These are phyloP conservation scores for Camelina laxa DNA, from an alignment of 345 rosid genomes.

Conservation along the genomic window DNA sequence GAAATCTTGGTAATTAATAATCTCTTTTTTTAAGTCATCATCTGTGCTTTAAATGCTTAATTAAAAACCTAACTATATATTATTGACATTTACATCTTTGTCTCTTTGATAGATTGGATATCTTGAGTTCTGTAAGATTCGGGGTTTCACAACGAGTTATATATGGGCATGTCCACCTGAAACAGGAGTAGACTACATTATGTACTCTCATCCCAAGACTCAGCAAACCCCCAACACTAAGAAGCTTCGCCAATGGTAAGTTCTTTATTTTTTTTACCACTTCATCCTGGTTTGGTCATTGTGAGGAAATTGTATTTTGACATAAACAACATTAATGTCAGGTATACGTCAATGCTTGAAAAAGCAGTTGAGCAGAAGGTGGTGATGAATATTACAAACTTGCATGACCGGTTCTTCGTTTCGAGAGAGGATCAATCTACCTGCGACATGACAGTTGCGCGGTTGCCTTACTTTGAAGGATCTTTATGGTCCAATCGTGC, in stretches of 20 bases:
- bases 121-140: constrained; percentile 87
- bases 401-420: constrained; percentile 54
- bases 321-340: constrained; percentile 34
- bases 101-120: constrained; percentile 68
- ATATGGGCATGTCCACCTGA: constrained; percentile 95
- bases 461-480: constrained; percentile 68
- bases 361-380: constrained; percentile 48
- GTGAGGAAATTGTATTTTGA: constrained; percentile 18
- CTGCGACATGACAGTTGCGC: constrained; percentile 52
- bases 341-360: constrained; percentile 52
- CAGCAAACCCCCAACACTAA: constrained; percentile 87
- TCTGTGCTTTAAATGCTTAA: constrained; percentile 9
- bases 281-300: background rate
- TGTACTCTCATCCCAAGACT: constrained; percentile 87
- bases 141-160: constrained; percentile 85
- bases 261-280: background rate
- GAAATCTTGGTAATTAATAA: constrained; percentile 67
- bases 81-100: constrained; percentile 18
- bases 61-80: background rate
- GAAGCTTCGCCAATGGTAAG: constrained; percentile 66
- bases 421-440: constrained; percentile 33
- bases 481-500: constrained; percentile 57
- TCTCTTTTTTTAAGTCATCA: background rate
- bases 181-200: constrained; percentile 87
- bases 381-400: constrained; percentile 49